phyloP scores from a whole-genome alignment of 1,284 basidiomycete genomes.

The Uromyces viciae-fabae region DNA sequence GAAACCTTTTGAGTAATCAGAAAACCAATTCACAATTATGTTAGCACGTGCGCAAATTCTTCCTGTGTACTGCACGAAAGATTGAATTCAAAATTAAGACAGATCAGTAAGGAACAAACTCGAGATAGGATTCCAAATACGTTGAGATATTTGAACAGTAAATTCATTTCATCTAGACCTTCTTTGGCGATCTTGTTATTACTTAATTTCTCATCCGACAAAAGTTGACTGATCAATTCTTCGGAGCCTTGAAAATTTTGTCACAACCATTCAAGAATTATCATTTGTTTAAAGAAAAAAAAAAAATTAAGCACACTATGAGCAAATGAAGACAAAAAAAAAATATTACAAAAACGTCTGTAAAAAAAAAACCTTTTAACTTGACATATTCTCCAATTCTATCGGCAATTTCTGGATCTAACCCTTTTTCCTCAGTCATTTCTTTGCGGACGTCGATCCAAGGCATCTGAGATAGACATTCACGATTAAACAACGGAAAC shows the following conservation, averaged over 20 bases:
- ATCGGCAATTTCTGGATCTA: constrained; percentile 79
- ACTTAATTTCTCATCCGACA: constrained; percentile 66
- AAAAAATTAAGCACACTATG: background rate
- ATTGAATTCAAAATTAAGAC: background rate
- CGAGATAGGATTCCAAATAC: constrained; percentile 77
- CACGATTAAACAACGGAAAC: background rate
- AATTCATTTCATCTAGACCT: constrained; percentile 84
- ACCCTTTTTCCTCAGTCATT: constrained; percentile 92
- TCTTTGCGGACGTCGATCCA: constrained; percentile 92
- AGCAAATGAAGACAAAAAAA: too few species aligned
- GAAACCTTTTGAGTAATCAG: constrained; percentile 64
- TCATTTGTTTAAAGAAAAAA: background rate
- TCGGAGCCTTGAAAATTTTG: constrained; percentile 63
- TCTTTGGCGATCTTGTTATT: constrained; percentile 72
- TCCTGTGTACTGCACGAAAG: background rate
- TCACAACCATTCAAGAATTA: background rate
- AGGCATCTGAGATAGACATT: constrained; percentile 62
- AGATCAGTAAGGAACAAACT: constrained; percentile 56
- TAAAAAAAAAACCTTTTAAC: constrained; percentile 67
- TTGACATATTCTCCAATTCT: constrained; percentile 96
- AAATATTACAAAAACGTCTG: background rate
- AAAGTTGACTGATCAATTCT: constrained; percentile 72
- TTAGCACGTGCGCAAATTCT: background rate
- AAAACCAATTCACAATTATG: background rate
- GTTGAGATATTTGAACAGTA: constrained; percentile 77